These are phyloP conservation scores for Spatholobus suberectus DNA, from an alignment of 306 rosid genomes.

Conservation along the genomic window DNA sequence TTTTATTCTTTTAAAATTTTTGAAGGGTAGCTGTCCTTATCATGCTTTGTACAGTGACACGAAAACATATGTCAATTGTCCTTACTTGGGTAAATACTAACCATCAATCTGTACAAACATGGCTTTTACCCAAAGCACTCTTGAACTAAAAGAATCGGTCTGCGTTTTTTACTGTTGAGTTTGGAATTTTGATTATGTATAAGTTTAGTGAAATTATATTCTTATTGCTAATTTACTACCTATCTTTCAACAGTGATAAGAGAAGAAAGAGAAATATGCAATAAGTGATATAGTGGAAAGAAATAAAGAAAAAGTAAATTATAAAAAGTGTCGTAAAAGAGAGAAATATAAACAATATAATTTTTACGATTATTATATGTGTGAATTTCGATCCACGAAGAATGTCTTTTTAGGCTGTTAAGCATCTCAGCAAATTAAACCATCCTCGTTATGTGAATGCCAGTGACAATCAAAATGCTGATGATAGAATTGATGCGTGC, in stretches of 20 bases:
- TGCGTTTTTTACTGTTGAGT: background rate
- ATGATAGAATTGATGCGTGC: background rate
- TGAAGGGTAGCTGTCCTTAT: constrained; percentile 36
- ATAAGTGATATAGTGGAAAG: background rate
- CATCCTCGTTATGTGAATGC: background rate
- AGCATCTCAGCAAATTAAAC: background rate
- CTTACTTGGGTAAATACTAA: constrained; percentile 43
- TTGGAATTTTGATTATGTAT: background rate
- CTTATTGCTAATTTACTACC: background rate
- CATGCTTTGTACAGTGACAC: constrained; percentile 53
- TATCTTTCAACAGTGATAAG: background rate
- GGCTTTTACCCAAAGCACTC: constrained; percentile 43
- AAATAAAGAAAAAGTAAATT: background rate
- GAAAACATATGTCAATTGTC: constrained; percentile 24
- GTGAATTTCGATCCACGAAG: background rate
- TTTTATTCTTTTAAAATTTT: constrained; percentile 28
- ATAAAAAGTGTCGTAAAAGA: background rate
- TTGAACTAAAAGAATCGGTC: constrained; percentile 4
- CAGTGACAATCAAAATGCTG: background rate
- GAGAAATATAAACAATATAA: background rate
- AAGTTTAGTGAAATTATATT: background rate
- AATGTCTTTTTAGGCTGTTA: background rate
- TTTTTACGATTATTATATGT: background rate
- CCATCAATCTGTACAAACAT: constrained; percentile 53
- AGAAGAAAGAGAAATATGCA: background rate